These are phyloP conservation scores for Populus trichocarpa DNA, from an alignment of 441 rosid genomes.

Conservation along the genomic window DNA sequence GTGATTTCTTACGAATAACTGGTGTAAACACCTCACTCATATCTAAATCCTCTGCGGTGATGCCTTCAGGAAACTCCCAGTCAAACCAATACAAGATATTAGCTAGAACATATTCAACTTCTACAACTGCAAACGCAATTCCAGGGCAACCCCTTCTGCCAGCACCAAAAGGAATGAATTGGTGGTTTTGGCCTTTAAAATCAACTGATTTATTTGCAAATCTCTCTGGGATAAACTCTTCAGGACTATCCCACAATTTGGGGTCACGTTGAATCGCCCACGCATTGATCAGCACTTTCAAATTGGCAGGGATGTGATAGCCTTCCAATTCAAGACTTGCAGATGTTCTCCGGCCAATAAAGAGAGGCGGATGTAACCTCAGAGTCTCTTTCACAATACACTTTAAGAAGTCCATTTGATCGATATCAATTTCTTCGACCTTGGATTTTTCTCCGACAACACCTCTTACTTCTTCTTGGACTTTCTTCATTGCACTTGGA, in stretches of 20 bases:
- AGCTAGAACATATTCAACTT: conserved; percentile 12
- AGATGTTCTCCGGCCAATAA: conserved; percentile 29
- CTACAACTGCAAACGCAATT: conserved; percentile 12
- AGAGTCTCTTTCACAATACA: background rate
- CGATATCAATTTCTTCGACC: background rate
- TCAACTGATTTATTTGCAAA: conserved; percentile 24
- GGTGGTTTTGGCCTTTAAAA: conserved; percentile 22
- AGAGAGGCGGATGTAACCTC: background rate
- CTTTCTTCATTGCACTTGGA: too few species aligned
- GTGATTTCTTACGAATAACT: background rate
- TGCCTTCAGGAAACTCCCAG: conserved; percentile 20
- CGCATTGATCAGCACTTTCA: conserved; percentile 31
- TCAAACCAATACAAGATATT: conserved; percentile 26
- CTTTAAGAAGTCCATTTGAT: background rate
- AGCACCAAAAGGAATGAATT: conserved; percentile 30
- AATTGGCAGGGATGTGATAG: conserved; percentile 30
- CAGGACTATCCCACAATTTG: conserved; percentile 27
- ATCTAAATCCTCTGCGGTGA: conserved; percentile 1
- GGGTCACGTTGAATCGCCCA: conserved; percentile 44
- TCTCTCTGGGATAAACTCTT: conserved; percentile 37
- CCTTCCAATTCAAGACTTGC: conserved; percentile 25
- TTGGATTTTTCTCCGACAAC: background rate
- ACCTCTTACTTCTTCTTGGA: background rate
- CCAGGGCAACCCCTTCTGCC: conserved; percentile 29
- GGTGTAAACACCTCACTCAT: background rate